Evolutionary conservation across 1,139 yeast species (phyloP).

Genomic region (Yamadazyma friedrichii): DNA sequence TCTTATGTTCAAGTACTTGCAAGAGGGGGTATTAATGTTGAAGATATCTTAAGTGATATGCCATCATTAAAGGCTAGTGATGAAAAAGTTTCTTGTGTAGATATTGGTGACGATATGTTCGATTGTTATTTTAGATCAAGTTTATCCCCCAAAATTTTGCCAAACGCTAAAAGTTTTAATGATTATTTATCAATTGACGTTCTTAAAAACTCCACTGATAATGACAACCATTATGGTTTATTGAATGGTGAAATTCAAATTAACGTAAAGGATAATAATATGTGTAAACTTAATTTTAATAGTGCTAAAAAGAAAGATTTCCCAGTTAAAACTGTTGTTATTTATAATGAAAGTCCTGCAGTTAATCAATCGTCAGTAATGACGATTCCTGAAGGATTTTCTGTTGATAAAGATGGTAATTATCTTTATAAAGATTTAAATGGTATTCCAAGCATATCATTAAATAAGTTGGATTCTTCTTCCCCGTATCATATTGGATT

Average conservation of each 20-base stretch:
- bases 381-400: conserved; percentile 49
- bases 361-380: conserved; percentile 10
- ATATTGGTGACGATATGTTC: conserved; percentile 45
- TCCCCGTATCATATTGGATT: conserved; percentile 59
- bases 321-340: conserved; percentile 62
- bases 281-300: conserved; percentile 58
- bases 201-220: conserved; percentile 46
- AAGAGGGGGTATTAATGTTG: conserved; percentile 42
- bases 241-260: conserved; percentile 62
- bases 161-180: conserved; percentile 33
- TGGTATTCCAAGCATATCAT: conserved; percentile 62
- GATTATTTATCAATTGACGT: conserved; percentile 52
- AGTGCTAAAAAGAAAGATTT: conserved; percentile 24
- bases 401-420: conserved; percentile 50
- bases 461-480: conserved; percentile 67
- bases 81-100: conserved; percentile 31
- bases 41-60: conserved; percentile 49
- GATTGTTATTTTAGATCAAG: conserved; percentile 51
- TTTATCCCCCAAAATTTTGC: conserved; percentile 51
- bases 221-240: conserved; percentile 60
- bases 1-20: conserved; percentile 51
- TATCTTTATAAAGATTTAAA: conserved; percentile 49
- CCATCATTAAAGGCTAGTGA: conserved; percentile 56
- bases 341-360: conserved; percentile 31
- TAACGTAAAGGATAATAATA: conserved; percentile 59